Evolutionary conservation across 2,329 filamentous ascomycete species (phyloP), one percentile per base, ranked within the genome.

Genomic region (Clarireedia hainanense): DNA sequence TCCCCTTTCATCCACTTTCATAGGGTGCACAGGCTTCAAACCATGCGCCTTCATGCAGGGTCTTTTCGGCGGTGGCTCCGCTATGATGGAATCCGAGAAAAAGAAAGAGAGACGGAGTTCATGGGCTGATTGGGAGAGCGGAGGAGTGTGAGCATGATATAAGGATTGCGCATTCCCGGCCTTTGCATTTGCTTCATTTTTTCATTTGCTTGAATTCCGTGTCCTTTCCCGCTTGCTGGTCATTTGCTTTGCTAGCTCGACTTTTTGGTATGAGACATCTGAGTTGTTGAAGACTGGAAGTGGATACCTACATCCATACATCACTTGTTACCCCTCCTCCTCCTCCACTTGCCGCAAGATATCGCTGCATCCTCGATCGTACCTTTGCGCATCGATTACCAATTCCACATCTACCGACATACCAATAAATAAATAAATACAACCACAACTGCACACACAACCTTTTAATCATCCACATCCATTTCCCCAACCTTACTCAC

Each of bases 21-120:
- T 40, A 40, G 37, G 37, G 15, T 40, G 14, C 37, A 6, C 20
- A 17, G 26, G 36, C 40, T 34, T 5, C 24, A 23, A 23, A 42
- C 39, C 30, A 27, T 17, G 10, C 15, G 9, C 24, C n/a, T 9
- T 45, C n/a, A 48, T 54, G 52, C 52, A 54, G 52, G 52, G 52
- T 49, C 52, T 54, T n/a, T 39, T 42, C 34, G 42, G 43, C 43
- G n/a, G 23, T 46, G 14, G n/a, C 51, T 53, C 51, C 51, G 34
- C 43, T 27, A 53, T 53, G 51, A 53, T 43, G 47, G 45, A 48
- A 40, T 53, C 37, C 2, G 20, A 2, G 20, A 20, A 20, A 20
- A 20, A 20, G 20, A 2, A 20, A 20, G 20, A 20, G 20, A 20
- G 0, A 20, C 20, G 20, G 20, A 20, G 20, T 20, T 20, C 20